Conservation (phyloP, 73 alveolate species). For the Tetrahymena thermophila region DNA sequence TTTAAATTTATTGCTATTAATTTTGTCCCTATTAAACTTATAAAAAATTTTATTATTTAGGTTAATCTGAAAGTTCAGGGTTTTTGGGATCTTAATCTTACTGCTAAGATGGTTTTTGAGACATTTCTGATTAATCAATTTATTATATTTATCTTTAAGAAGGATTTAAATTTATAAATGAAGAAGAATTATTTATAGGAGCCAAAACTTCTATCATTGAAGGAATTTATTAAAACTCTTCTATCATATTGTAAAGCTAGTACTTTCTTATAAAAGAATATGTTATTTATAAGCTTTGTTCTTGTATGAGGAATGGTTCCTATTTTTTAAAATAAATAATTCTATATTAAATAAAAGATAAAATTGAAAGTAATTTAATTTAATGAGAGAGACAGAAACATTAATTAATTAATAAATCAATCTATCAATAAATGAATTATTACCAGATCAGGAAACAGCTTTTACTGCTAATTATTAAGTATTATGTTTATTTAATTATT, state of each 20-base stretch:
- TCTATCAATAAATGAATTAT: background rate
- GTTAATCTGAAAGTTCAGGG: background rate
- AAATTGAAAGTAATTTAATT: background rate
- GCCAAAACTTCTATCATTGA: background rate
- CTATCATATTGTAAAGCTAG: background rate
- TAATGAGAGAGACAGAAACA: background rate
- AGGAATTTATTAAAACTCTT: background rate
- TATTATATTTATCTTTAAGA: background rate
- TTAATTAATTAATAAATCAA: no score
- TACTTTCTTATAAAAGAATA: background rate
- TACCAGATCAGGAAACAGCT: background rate
- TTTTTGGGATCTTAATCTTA: background rate
- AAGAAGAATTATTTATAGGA: background rate
- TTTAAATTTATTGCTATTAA: no score
- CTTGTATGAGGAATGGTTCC: background rate
- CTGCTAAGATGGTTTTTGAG: background rate
- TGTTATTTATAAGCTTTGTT: background rate
- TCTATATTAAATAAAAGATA: background rate
- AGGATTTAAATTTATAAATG: background rate
- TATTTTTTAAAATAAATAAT: background rate
- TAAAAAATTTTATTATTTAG: background rate
- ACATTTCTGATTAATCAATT: background rate
- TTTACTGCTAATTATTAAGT: background rate
- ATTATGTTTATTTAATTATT: background rate
- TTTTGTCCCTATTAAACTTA: background rate